Evolutionary conservation across 371 early-diverging fungal species (phyloP).

Genomic region (Mitosporidium daphniae): DNA sequence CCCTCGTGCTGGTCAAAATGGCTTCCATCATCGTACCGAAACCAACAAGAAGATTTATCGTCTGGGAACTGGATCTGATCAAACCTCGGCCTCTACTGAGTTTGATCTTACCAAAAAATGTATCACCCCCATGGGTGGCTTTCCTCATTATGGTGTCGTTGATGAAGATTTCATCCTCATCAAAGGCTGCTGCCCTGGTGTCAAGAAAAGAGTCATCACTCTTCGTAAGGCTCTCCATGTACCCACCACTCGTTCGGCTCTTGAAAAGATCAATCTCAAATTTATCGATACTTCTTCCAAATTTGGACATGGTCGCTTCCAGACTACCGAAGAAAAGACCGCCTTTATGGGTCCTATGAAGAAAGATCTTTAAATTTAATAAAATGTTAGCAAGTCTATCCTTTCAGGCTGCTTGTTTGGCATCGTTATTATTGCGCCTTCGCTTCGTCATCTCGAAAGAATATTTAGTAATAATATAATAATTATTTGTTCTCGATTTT

Average conservation of each 20-base stretch:
- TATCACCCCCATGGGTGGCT: conserved; percentile 96
- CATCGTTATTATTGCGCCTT: no score
- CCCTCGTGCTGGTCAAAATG: conserved; percentile 96
- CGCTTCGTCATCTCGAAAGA: no score
- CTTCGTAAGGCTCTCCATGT: conserved; percentile 82
- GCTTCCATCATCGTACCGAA: conserved; percentile 99
- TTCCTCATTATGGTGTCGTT: conserved; percentile 94
- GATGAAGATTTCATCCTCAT: conserved; percentile 92
- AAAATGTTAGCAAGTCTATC: conserved; percentile 3
- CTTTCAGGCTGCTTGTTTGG: no score
- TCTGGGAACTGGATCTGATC: conserved; percentile 58
- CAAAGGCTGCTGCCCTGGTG: conserved; percentile 91
- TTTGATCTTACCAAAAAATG: conserved; percentile 84
- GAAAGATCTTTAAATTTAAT: conserved; percentile 5
- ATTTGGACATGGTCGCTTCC: conserved; percentile 99
- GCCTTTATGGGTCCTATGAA: conserved; percentile 35
- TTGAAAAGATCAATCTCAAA: conserved; percentile 70
- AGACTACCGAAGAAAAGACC: conserved; percentile 88
- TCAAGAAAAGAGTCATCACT: conserved; percentile 85
- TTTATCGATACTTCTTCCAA: conserved; percentile 99
- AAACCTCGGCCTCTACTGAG: conserved; percentile 55
- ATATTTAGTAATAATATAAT: no score
- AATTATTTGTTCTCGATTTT: no score
- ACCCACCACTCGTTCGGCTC: conserved; percentile 64
- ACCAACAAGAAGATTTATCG: conserved; percentile 99